Evolutionary conservation across 805 yeast genomes (phyloP), one percentile per base, ranked within the genome.

Genomic region (Starmerella vaccinii): DNA sequence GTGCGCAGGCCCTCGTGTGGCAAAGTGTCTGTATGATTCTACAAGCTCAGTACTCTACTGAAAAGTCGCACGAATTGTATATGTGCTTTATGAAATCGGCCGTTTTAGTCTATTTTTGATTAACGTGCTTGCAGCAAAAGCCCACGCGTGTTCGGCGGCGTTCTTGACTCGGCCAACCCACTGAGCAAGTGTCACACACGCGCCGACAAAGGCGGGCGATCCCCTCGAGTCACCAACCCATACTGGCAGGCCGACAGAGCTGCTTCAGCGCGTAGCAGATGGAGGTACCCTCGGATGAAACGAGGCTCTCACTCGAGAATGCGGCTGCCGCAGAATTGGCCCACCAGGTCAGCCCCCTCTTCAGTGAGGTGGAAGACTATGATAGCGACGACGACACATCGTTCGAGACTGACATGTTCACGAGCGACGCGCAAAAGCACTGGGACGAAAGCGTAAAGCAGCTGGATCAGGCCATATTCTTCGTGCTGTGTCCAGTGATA

Each of bases 391-490:
- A 54, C 3, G 59, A 55, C 32, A 47, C 53, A 13, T 50, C 47
- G n/a, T 45, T 49, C 44, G 55, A 54, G 46, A 51, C 57, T 18
- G 56, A 57, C 21, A 51, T 51, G 18, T 51, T 40, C 22, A 48
- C 49, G 19, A 54, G 58, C 46, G 73, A 76, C 27, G 82, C 85
- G 0, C 86, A 81, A 61, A 74, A 75, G 56, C 86, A 82, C 55
- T 82, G 88, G 88, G 87, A 82, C 46, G 84, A 79, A 60, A 78
- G 80, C 52, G 54, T 82, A 50, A 67, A 67, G 47, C 86, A 82
- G 63, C 64, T 83, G 43, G 73, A 73, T 26, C 72, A 71, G 13
- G 68, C 84, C 34, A 63, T 81, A 15, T 73, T 74, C 50, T 68
- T 75, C 52, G 75, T 83, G 10, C 57, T 82, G 30, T 69, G 81